Conservation (phyloP, 2,329 filamentous ascomycete species). For the Verruconis gallopava region DNA sequence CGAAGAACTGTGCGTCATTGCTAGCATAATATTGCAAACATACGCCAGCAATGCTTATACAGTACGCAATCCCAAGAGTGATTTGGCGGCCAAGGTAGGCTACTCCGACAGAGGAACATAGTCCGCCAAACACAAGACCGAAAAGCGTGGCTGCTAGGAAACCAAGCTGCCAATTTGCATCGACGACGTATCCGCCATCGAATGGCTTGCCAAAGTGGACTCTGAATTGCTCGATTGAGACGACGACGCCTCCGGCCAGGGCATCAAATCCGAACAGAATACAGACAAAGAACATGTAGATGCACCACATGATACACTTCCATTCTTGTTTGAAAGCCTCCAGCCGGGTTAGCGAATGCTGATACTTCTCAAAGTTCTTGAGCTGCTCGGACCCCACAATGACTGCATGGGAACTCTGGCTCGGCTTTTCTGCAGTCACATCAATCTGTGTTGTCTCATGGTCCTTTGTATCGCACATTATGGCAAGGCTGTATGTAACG, state of each 20-base stretch:
- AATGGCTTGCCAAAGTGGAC: constrained; percentile 30
- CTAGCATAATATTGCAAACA: constrained; percentile 14
- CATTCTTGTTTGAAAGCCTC: not conserved
- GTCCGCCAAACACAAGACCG: constrained; percentile 43
- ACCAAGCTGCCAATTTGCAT: constrained; percentile 34
- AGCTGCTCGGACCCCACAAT: not conserved
- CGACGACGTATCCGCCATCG: constrained; percentile 29
- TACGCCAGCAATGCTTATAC: constrained; percentile 14
- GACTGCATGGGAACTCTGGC: not conserved
- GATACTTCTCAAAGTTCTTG: not conserved
- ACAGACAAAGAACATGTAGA: not conserved
- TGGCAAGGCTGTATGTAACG: not conserved
- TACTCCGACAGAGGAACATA: constrained; percentile 28
- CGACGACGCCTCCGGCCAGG: not conserved
- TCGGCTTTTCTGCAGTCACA: not conserved
- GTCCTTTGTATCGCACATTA: not conserved
- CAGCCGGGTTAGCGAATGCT: not conserved
- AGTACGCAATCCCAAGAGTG: constrained; percentile 11
- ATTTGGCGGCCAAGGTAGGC: constrained; percentile 23
- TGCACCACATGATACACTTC: not conserved
- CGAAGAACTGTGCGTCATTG: constrained; percentile 13
- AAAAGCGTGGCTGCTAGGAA: constrained; percentile 41
- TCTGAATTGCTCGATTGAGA: constrained; percentile 29
- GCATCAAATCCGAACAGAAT: not conserved
- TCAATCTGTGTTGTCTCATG: not conserved